Evolutionary conservation across 2,329 filamentous ascomycete genomes (phyloP).

Genomic region (Phialophora macrospora): DNA sequence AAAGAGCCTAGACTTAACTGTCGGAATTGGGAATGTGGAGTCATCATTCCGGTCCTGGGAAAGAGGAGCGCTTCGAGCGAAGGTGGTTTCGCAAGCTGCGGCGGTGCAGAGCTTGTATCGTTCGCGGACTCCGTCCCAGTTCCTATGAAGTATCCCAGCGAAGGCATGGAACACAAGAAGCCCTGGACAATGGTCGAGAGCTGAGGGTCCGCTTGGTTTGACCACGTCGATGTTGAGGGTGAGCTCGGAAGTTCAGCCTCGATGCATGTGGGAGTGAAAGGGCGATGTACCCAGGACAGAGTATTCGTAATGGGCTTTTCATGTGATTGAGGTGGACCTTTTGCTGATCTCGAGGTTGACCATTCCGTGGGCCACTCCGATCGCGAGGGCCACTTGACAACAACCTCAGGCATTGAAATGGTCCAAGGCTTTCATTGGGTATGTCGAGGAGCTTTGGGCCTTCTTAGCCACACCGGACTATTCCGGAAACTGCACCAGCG

Average conservation of each 20-base stretch:
- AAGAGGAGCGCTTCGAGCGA: neutral
- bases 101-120: constrained; percentile 47
- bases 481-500: neutral
- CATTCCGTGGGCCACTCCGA: neutral
- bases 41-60: constrained; percentile 67
- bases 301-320: neutral
- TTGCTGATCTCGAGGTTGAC: neutral
- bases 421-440: neutral
- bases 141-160: constrained; percentile 67
- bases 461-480: neutral
- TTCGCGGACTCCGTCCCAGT: constrained; percentile 65
- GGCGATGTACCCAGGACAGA: neutral
- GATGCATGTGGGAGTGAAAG: neutral
- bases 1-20: constrained; percentile 76
- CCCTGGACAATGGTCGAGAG: constrained; percentile 51
- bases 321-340: neutral
- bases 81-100: constrained; percentile 19
- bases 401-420: neutral
- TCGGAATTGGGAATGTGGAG: constrained; percentile 95
- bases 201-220: constrained; percentile 1
- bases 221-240: neutral
- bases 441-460: neutral
- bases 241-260: constrained; percentile 8
- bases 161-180: constrained; percentile 52
- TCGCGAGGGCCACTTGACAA: neutral